phyloP scores from a whole-genome alignment of 345 rosid genomes.

The Syzygium grande region DNA sequence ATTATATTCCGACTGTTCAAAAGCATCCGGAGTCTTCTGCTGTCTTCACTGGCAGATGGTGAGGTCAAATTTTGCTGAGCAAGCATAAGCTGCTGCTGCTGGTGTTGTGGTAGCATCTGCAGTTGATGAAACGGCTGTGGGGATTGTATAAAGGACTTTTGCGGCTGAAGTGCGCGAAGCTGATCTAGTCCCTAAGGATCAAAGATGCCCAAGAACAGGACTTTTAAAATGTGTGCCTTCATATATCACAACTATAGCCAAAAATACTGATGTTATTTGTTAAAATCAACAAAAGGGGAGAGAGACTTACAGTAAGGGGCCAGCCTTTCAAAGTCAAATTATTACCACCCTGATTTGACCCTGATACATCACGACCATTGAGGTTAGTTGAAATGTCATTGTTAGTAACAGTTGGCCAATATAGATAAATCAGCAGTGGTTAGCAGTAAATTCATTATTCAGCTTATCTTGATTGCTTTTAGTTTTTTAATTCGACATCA shows the following conservation, averaged over 20 bases:
- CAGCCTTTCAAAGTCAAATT: constrained; percentile 93
- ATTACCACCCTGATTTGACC: constrained; percentile 83
- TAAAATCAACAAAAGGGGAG: neutral
- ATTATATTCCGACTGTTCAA: constrained; percentile 53
- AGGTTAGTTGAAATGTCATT: neutral
- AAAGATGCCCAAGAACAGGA: constrained; percentile 4
- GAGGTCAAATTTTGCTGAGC: constrained; percentile 84
- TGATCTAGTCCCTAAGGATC: constrained; percentile 58
- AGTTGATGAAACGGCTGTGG: constrained; percentile 85
- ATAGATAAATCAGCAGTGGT: neutral
- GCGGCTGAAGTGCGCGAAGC: constrained; percentile 67
- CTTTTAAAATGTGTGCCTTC: neutral
- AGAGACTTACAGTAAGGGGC: constrained; percentile 75
- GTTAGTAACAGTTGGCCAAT: neutral
- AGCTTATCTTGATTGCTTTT: neutral
- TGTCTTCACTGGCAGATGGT: constrained; percentile 69
- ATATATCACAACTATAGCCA: neutral
- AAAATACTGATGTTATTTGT: neutral
- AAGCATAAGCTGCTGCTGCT: constrained; percentile 91
- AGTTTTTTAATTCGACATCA: neutral
- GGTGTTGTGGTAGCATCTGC: constrained; percentile 89
- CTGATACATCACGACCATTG: constrained; percentile 28
- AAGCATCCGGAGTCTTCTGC: constrained; percentile 69
- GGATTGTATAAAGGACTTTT: constrained; percentile 82
- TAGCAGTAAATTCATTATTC: neutral